phyloP scores from a whole-genome alignment of 768 basidiomycete species.

The Leccinellum albellum region DNA sequence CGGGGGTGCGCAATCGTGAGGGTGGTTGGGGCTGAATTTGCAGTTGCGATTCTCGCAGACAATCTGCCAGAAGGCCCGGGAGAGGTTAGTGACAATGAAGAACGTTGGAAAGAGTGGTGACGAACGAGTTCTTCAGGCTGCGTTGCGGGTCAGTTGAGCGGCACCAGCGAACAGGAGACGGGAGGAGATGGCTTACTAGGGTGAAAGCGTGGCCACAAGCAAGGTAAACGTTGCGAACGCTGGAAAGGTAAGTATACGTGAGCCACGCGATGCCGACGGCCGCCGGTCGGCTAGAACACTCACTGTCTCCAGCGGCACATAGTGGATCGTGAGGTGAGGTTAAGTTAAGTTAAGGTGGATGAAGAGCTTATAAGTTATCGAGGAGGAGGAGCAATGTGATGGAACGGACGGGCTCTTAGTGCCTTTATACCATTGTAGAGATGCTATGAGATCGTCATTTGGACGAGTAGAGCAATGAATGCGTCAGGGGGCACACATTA shows the following conservation, averaged over 20 bases:
- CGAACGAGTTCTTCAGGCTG: slow-evolving; percentile 39
- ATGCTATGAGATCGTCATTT: slow-evolving; percentile 26
- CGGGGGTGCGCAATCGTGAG: slow-evolving; percentile 38
- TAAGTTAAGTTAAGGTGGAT: background rate
- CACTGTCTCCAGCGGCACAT: slow-evolving; percentile 60
- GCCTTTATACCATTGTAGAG: slow-evolving; percentile 27
- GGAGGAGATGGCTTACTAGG: slow-evolving; percentile 31
- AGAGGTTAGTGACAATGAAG: slow-evolving; percentile 7
- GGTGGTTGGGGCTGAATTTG: slow-evolving; percentile 54
- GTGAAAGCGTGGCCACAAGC: slow-evolving; percentile 47
- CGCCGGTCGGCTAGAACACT: slow-evolving; percentile 17
- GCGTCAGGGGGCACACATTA: slow-evolving; percentile 21
- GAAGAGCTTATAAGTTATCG: background rate
- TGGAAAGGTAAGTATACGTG: slow-evolving; percentile 8
- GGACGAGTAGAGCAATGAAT: slow-evolving; percentile 14
- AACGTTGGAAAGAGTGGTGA: background rate
- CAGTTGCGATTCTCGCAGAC: slow-evolving; percentile 44
- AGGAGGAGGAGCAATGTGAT: slow-evolving; percentile 10
- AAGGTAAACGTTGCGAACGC: slow-evolving; percentile 46
- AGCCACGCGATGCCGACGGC: background rate
- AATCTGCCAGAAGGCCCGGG: slow-evolving; percentile 41
- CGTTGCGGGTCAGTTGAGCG: slow-evolving; percentile 1
- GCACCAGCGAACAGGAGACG: background rate
- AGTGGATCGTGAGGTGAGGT: slow-evolving; percentile 2
- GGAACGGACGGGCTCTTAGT: slow-evolving; percentile 5